phyloP scores from a whole-genome alignment of 768 basidiomycete genomes.

The Macrolepiota dolichaula region DNA sequence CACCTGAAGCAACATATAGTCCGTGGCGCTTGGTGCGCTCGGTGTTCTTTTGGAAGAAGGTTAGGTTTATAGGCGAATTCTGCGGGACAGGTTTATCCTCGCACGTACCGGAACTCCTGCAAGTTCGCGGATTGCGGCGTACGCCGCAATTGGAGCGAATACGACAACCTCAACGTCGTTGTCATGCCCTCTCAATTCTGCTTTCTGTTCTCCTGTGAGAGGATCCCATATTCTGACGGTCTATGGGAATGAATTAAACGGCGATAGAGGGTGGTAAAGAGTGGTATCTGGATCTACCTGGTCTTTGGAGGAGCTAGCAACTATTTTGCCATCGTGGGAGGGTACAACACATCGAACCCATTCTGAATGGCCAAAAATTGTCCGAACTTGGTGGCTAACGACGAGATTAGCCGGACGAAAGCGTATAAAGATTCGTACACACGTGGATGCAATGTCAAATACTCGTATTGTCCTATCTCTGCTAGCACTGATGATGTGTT shows the following conservation, averaged over 20 bases:
- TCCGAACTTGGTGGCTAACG: constrained; percentile 69
- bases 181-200: constrained; percentile 84
- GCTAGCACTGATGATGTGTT: constrained; percentile 81
- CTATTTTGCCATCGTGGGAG: constrained; percentile 66
- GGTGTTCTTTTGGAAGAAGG: constrained; percentile 36
- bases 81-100: constrained; percentile 6
- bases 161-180: constrained; percentile 80
- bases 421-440: constrained; percentile 24
- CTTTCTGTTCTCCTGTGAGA: constrained; percentile 69
- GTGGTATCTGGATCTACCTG: constrained; percentile 49
- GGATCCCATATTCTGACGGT: constrained; percentile 78
- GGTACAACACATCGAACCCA: constrained; percentile 78
- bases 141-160: constrained; percentile 77
- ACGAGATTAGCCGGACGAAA: constrained; percentile 9
- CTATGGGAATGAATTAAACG: constrained; percentile 33
- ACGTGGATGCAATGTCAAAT: constrained; percentile 88
- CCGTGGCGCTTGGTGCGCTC: constrained; percentile 49
- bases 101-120: constrained; percentile 61
- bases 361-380: constrained; percentile 74
- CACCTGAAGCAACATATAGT: constrained; percentile 73
- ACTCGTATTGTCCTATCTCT: constrained; percentile 83
- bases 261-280: constrained; percentile 15
- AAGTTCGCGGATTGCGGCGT: constrained; percentile 74
- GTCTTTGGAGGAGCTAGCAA: constrained; percentile 84
- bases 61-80: not conserved